These are phyloP conservation scores for Cystoderma amianthinum DNA, from an alignment of 768 basidiomycete species.

Conservation along the genomic window DNA sequence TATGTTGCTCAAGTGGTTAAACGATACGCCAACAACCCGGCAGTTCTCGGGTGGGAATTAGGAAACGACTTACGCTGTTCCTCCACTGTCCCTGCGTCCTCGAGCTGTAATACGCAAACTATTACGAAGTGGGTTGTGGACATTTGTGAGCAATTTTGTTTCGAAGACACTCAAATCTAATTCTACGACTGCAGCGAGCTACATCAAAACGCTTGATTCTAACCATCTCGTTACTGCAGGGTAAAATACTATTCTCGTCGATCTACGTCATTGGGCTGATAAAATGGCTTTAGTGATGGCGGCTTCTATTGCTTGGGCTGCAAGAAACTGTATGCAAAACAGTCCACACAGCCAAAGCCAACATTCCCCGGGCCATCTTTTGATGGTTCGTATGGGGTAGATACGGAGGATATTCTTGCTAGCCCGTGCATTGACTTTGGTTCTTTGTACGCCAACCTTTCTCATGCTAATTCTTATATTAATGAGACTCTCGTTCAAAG, in stretches of 20 bases:
- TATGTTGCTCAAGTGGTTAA: constrained; percentile 47
- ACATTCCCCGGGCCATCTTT: too few relatives aligned
- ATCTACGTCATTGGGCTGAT: neutral
- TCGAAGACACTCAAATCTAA: too few relatives aligned
- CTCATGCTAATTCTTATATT: too few relatives aligned
- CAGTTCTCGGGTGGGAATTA: constrained; percentile 44
- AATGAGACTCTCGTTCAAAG: too few relatives aligned
- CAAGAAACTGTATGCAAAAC: constrained; percentile 42
- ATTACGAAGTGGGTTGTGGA: constrained; percentile 51
- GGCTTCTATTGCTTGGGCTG: constrained; percentile 57
- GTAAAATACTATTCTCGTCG: constrained; percentile 21
- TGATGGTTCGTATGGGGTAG: constrained; percentile 59
- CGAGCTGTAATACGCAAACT: constrained; percentile 39
- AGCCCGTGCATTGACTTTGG: constrained; percentile 52
- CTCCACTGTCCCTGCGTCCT: constrained; percentile 38
- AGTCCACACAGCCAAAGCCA: constrained; percentile 21
- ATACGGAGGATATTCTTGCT: constrained; percentile 55
- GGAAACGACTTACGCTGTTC: constrained; percentile 36
- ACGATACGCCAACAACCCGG: constrained; percentile 46
- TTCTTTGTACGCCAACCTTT: too few relatives aligned
- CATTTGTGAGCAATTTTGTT: too few relatives aligned
- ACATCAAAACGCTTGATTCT: constrained; percentile 41
- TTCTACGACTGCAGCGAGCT: constrained; percentile 31
- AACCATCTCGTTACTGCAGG: constrained; percentile 63
- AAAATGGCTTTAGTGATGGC: constrained; percentile 24